A percentile compares a stretch with the other conserved stretches of the same genome.
Evolutionary conservation across 1,284 basidiomycete genomes (phyloP).

Genomic region (Puccinia horiana): DNA sequence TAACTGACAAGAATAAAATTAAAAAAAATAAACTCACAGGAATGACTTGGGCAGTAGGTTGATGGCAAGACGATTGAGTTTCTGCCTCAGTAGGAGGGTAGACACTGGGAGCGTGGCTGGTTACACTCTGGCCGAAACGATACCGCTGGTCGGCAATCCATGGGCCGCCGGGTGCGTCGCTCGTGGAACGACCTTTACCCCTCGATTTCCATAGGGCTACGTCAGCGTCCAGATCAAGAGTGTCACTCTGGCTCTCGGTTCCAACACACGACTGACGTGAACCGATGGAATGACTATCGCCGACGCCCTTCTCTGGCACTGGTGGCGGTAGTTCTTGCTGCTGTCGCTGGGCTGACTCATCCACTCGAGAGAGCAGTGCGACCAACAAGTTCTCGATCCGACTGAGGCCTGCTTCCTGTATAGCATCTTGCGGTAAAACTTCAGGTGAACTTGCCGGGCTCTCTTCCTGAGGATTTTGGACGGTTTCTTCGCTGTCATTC

Average conservation of each 20-base stretch:
- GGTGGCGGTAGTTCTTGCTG: constrained; percentile 32
- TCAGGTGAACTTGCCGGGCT: neutral
- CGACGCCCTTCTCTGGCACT: constrained; percentile 29
- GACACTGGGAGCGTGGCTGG: neutral
- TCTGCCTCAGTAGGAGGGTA: constrained; percentile 44
- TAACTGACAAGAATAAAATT: neutral
- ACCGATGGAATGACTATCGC: neutral
- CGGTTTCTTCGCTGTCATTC: neutral
- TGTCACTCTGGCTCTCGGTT: constrained; percentile 15
- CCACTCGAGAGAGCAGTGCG: constrained; percentile 43
- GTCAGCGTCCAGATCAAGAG: constrained; percentile 46
- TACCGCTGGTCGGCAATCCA: neutral
- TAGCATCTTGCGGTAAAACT: constrained; percentile 25
- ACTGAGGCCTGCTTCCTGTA: constrained; percentile 47
- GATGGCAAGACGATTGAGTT: neutral
- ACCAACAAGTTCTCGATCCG: constrained; percentile 49
- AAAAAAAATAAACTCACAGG: constrained; percentile 32
- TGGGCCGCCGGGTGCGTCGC: neutral
- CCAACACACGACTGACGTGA: neutral
- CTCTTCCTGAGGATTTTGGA: neutral
- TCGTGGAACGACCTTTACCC: constrained; percentile 11
- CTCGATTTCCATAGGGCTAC: constrained; percentile 48
- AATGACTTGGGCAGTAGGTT: constrained; percentile 39
- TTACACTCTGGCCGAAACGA: neutral
- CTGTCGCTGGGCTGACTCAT: constrained; percentile 41